Percentiles rank a stretch among this genome's conserved stretches.
Conservation (phyloP, 306 rosid genomes). For the Adenanthera pavonina region DNA sequence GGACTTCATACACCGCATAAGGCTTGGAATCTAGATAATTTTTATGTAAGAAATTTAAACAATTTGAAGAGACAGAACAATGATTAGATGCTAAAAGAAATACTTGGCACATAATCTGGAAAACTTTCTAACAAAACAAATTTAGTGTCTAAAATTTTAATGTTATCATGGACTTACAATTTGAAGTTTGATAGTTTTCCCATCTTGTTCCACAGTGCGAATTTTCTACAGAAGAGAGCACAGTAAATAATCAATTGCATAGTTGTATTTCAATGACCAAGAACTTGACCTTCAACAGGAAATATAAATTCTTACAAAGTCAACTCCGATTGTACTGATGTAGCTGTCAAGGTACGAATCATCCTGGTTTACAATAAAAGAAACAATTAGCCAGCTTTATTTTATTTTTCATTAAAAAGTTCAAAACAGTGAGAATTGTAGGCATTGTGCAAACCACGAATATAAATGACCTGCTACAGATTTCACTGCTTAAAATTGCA, state of each 20-base stretch:
- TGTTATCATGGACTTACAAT: conserved; percentile 57
- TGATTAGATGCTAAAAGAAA: conserved; percentile 19
- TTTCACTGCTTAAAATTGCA: conserved; percentile 13
- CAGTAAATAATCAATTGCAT: conserved; percentile 30
- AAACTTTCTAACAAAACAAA: conserved; percentile 1
- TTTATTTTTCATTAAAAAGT: background rate
- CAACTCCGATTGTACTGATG: conserved; percentile 99
- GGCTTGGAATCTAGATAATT: background rate
- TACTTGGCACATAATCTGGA: background rate
- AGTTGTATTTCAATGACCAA: conserved; percentile 15
- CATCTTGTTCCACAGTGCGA: conserved; percentile 93
- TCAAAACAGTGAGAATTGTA: background rate
- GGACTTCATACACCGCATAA: no score
- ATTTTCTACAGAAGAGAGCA: conserved; percentile 68
- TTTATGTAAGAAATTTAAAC: background rate
- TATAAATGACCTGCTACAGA: background rate
- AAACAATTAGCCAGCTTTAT: conserved; percentile 22
- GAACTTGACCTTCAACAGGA: background rate
- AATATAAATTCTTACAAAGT: conserved; percentile 76
- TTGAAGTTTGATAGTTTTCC: conserved; percentile 92
- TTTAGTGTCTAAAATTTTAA: background rate
- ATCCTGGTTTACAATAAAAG: conserved; percentile 60
- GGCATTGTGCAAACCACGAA: conserved; percentile 6
- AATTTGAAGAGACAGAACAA: conserved; percentile 1
- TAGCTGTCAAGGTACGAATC: conserved; percentile 99